These are phyloP conservation scores for Ophiognomonia clavigignenti-juglandacearum DNA, from an alignment of 2,329 filamentous ascomycete species.

Conservation along the genomic window DNA sequence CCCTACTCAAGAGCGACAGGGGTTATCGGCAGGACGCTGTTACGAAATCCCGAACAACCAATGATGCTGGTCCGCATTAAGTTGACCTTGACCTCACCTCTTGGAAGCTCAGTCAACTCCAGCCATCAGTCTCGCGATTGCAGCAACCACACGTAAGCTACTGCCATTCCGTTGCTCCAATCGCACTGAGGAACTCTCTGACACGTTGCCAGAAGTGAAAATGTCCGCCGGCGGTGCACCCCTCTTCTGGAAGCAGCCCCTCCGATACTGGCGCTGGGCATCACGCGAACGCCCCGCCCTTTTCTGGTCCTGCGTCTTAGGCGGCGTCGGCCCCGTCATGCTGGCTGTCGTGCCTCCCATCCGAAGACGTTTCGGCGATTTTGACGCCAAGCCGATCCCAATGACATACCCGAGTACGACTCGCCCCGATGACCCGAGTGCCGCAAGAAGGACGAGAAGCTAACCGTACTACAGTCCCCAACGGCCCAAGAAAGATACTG, in stretches of 20 bases:
- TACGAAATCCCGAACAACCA: constrained; percentile 13
- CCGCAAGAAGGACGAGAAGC: background rate
- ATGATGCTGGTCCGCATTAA: constrained; percentile 1
- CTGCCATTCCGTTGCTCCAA: background rate
- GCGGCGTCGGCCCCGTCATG: constrained; percentile 64
- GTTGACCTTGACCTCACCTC: constrained; percentile 15
- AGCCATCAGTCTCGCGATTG: background rate
- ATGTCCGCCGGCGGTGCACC: constrained; percentile 62
- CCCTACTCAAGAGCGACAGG: background rate
- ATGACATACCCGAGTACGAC: constrained; percentile 87
- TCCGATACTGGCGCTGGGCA: constrained; percentile 85
- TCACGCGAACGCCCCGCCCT: constrained; percentile 83
- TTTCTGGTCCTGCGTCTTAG: constrained; percentile 81
- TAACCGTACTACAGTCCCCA: constrained; percentile 40
- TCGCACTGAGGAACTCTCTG: background rate
- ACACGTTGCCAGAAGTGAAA: constrained; percentile 19
- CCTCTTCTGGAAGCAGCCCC: constrained; percentile 77
- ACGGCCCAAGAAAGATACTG: constrained; percentile 54
- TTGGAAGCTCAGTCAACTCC: background rate
- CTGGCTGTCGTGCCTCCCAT: constrained; percentile 71
- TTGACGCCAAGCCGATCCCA: constrained; percentile 67
- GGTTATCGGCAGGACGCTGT: background rate
- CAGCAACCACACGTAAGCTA: constrained; percentile 2
- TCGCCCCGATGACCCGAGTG: too few species aligned
- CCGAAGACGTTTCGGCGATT: constrained; percentile 67